Evolutionary conservation across 495 filamentous ascomycete species (phyloP).

Genomic region (Ramalina peruviana): DNA sequence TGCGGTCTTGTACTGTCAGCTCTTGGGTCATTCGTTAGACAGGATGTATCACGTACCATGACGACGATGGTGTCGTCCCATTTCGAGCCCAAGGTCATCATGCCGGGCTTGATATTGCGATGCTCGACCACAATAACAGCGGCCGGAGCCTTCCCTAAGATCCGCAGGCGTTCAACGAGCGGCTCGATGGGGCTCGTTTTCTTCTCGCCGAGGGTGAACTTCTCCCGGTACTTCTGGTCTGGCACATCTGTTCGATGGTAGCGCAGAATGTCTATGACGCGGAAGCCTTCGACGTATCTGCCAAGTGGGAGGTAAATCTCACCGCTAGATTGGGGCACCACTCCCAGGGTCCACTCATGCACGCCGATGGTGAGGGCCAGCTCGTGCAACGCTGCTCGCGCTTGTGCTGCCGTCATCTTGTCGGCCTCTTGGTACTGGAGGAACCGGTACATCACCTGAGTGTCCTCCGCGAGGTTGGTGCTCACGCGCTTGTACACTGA

Average conservation of each 20-base stretch:
- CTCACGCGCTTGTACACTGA: too few species aligned
- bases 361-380: conserved; percentile 2
- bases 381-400: background rate
- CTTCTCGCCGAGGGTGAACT: background rate
- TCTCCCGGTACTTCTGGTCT: background rate
- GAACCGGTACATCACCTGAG: background rate
- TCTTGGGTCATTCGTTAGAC: too few species aligned
- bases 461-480: too few species aligned
- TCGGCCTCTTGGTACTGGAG: background rate
- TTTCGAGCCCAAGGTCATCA: background rate
- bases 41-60: background rate
- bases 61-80: background rate
- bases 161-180: background rate
- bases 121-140: conserved; percentile 2
- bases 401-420: background rate
- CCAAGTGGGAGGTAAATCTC: background rate
- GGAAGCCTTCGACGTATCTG: background rate
- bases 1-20: too few species aligned
- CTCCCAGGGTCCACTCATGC: background rate
- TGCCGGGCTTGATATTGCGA: background rate
- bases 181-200: background rate
- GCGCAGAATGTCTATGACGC: background rate
- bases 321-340: background rate
- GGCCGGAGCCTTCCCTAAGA: background rate
- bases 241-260: background rate